These are phyloP conservation scores for Phialophora tarda DNA, from an alignment of 2,329 filamentous ascomycete genomes.

Conservation along the genomic window DNA sequence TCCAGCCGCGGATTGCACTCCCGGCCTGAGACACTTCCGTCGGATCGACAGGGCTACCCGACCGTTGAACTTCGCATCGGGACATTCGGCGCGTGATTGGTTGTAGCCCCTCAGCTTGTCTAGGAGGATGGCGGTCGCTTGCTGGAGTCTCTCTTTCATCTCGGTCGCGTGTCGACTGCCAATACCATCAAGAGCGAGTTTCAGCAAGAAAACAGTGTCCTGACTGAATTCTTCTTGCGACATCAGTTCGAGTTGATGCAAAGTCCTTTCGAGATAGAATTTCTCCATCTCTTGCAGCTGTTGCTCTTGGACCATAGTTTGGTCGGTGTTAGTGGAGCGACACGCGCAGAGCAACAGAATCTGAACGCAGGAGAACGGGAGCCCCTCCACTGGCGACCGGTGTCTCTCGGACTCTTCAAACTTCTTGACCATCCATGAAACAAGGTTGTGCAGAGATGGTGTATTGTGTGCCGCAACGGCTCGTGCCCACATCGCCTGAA, in stretches of 20 bases:
- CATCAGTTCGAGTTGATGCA: not conserved
- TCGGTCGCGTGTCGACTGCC: not conserved
- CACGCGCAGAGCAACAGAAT: not conserved
- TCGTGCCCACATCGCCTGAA: slow-evolving; percentile 14
- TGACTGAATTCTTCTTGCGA: not conserved
- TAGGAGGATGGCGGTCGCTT: not conserved
- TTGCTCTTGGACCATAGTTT: not conserved
- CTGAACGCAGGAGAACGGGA: not conserved
- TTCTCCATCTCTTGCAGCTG: not conserved
- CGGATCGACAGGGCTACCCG: not conserved
- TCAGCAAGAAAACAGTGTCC: not conserved
- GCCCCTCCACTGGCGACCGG: not conserved
- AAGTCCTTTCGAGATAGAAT: not conserved
- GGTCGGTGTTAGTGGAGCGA: not conserved
- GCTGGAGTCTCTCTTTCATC: not conserved
- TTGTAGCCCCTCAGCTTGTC: not conserved
- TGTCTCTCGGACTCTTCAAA: not conserved
- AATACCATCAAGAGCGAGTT: not conserved
- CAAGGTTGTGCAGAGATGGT: not conserved
- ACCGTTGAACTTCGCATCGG: not conserved
- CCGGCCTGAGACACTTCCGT: not conserved
- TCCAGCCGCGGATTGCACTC: not conserved
- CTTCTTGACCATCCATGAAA: not conserved
- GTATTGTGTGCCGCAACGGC: slow-evolving; percentile 1
- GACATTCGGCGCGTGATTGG: not conserved